phyloP scores from a whole-genome alignment of 257 asterid species.

The Solanum habrochaites region DNA sequence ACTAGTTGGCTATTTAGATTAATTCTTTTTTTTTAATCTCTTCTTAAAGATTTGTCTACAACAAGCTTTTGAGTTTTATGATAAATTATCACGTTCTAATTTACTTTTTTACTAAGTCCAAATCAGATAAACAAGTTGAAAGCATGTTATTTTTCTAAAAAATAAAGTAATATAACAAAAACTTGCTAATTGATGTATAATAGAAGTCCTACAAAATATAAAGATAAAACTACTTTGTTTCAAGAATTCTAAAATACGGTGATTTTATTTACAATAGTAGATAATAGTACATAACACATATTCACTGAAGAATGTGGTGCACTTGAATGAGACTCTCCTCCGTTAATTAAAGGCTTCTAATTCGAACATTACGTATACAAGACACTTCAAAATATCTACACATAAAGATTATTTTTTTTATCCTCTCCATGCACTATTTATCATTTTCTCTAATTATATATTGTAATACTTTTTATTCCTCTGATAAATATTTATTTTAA shows the following conservation, averaged over 20 bases:
- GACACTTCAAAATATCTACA: too few relatives aligned
- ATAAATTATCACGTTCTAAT: not conserved
- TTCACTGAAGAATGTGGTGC: not conserved
- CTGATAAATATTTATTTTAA: too few relatives aligned
- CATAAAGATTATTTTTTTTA: too few relatives aligned
- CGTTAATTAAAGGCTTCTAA: too few relatives aligned
- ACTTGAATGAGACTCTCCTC: too few relatives aligned
- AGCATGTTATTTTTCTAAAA: not conserved
- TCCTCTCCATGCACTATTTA: not conserved
- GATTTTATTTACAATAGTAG: too few relatives aligned
- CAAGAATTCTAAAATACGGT: not conserved
- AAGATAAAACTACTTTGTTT: not conserved
- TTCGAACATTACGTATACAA: accelerated
- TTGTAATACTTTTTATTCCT: not conserved
- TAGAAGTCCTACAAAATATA: not conserved
- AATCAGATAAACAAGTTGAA: too few relatives aligned
- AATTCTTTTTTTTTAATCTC: not conserved
- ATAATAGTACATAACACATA: not conserved
- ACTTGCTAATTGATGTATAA: not conserved
- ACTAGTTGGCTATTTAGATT: not conserved
- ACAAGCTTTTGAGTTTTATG: not conserved
- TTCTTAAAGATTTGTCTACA: not conserved
- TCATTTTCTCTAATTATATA: too few relatives aligned
- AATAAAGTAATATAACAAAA: not conserved
- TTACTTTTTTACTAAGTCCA: not conserved